Percentiles rank a stretch among this genome's conserved stretches.
phyloP scores from a whole-genome alignment of 2,329 filamentous ascomycete species.

The Sarocladium brachiariae region DNA sequence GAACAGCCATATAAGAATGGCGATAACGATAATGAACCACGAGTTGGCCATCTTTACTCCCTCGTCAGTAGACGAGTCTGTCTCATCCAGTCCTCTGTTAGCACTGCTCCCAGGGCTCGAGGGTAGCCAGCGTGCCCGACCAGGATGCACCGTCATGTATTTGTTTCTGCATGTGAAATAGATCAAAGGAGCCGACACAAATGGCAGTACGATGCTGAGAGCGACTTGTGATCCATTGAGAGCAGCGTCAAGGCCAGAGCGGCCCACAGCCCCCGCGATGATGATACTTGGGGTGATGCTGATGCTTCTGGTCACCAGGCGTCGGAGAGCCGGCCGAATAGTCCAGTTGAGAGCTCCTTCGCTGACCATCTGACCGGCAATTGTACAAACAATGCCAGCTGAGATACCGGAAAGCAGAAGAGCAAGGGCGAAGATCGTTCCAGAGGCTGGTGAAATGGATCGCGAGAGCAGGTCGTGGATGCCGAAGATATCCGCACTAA shows the following conservation, averaged over 20 bases:
- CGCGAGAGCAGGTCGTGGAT: conserved; percentile 67
- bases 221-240: conserved; percentile 44
- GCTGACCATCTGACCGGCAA: conserved; percentile 76
- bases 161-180: conserved; percentile 75
- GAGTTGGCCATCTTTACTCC: conserved; percentile 47
- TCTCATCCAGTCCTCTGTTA: neutral
- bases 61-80: conserved; percentile 17
- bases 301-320: conserved; percentile 70
- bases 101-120: neutral
- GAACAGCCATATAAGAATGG: conserved; percentile 60
- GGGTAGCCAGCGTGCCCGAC: conserved; percentile 15
- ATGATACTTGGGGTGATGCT: conserved; percentile 78
- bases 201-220: conserved; percentile 60
- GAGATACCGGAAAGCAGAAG: conserved; percentile 73
- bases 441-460: conserved; percentile 67
- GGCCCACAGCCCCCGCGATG: conserved; percentile 72
- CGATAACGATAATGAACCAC: conserved; percentile 51
- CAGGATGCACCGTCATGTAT: conserved; percentile 67
- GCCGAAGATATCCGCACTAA: conserved; percentile 64
- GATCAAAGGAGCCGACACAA: conserved; percentile 75
- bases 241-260: conserved; percentile 61
- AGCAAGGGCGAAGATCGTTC: conserved; percentile 77
- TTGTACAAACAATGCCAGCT: conserved; percentile 83
- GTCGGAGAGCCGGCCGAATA: conserved; percentile 53
- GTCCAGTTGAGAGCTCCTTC: conserved; percentile 57